Conservation (phyloP, 192 early-diverging fungal genomes). For the Backusella psychrophila region DNA sequence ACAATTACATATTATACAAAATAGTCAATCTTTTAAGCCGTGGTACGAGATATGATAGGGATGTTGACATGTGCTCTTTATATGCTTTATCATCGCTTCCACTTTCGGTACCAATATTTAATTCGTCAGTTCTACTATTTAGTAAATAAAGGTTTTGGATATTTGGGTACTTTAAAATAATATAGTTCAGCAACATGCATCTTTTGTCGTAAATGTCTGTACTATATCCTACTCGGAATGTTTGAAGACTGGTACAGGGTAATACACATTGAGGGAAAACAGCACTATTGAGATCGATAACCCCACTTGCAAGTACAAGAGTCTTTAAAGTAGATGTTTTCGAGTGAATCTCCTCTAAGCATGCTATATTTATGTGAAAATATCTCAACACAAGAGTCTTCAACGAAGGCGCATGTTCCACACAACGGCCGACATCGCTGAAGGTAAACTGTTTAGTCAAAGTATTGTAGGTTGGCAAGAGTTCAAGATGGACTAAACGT, state of each 20-base stretch:
- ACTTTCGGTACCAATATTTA: neutral
- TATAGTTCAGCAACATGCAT: neutral
- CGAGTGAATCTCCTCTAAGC: neutral
- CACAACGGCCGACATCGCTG: neutral
- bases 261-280: neutral
- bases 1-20: neutral
- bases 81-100: neutral
- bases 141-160: neutral
- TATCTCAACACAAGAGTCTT: slow-evolving; percentile 1
- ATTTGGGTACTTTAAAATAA: neutral
- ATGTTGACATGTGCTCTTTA: neutral
- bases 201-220: neutral
- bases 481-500: neutral
- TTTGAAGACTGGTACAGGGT: neutral
- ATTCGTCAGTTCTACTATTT: neutral
- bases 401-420: slow-evolving; percentile 1
- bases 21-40: neutral
- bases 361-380: neutral
- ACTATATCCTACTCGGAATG: neutral
- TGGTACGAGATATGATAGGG: neutral
- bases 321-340: neutral
- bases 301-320: neutral
- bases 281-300: neutral
- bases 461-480: neutral
- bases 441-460: neutral